Base-by-base conservation (phyloP, 2,329 filamentous ascomycete species). In the Leptographium galeiforme region DNA sequence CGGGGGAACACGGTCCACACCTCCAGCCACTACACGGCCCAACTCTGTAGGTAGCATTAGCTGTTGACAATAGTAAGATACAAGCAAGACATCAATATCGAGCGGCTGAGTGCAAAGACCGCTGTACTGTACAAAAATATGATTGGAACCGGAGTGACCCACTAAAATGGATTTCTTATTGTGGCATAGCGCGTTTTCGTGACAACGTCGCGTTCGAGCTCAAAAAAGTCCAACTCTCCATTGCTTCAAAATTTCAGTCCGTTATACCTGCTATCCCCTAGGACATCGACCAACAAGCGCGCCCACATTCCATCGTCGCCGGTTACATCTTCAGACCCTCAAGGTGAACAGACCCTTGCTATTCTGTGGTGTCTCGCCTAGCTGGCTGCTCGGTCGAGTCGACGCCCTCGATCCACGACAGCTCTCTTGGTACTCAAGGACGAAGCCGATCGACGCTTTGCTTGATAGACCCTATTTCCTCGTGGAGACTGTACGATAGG, bases 141-240 rank as follows among this genome's bases (percentile, higher is more conserved):
- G 39, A 10, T 41, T 41, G 39, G 39, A 41, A 11, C 41, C 5
- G 25, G 25, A 5, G 2, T 25, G 25, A 5, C 56, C 54, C 54
- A 56, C 40, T 50, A 52, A n/a, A 52, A 46, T 53, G 38, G 6
- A 19, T 8, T 8, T n/a, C 14, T 16, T 6, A 38, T 53, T 57
- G 34, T 6, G 58, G 61, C 34, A 53, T 64, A 64, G 63, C 54
- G 53, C 25, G 14, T 44, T 61, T 57, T 60, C 59, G 59, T 59
- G 60, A 58, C 58, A 57, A 54, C 53, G 56, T 62, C 61, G 61
- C 61, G 60, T 61, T 49, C 50, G 40, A 48, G 49, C 53, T 55
- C 52, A 51, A 55, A 59, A 57, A 59, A 56, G 45, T 18, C 16
- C 45, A 39, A 45, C 18, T 7, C 12, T 16, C 47, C 34, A 11